A percentile compares a stretch with the other conserved stretches of the same genome.
phyloP scores from a whole-genome alignment of 2,329 filamentous ascomycete genomes.

The Apiospora phragmitis region DNA sequence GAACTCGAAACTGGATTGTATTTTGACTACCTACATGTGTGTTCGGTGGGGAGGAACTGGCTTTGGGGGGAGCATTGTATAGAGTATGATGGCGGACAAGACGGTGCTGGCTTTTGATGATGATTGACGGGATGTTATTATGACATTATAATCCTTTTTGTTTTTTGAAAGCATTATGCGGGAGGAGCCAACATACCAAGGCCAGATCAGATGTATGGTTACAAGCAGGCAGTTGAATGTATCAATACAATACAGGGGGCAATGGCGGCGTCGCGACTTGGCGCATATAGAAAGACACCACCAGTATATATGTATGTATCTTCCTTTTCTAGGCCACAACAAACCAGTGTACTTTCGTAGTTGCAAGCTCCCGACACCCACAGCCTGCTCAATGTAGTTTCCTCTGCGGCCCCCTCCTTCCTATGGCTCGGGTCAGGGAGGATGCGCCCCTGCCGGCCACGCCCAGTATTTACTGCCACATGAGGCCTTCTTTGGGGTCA shows the following conservation, averaged over 20 bases:
- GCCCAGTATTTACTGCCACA: neutral
- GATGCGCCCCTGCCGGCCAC: neutral
- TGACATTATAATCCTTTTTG: neutral
- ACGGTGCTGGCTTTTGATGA: neutral
- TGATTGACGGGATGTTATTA: neutral
- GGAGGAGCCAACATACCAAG: constrained; percentile 7
- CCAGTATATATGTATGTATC: neutral
- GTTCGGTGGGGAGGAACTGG: neutral
- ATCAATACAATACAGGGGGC: constrained; percentile 8
- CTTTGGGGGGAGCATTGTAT: neutral
- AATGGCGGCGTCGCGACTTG: neutral
- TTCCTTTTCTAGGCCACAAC: neutral
- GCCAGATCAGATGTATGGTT: neutral
- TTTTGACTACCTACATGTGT: neutral
- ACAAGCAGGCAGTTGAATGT: constrained; percentile 6
- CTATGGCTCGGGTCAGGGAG: too few relatives aligned
- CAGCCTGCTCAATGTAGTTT: neutral
- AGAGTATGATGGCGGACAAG: neutral
- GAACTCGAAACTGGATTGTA: neutral
- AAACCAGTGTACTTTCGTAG: neutral
- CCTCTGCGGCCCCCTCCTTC: neutral
- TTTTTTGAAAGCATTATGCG: neutral
- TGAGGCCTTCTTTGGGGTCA: neutral
- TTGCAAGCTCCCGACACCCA: neutral
- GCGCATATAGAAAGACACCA: neutral